Evolutionary conservation across 768 basidiomycete genomes (phyloP).

Genomic region (Exidia glandulosa): DNA sequence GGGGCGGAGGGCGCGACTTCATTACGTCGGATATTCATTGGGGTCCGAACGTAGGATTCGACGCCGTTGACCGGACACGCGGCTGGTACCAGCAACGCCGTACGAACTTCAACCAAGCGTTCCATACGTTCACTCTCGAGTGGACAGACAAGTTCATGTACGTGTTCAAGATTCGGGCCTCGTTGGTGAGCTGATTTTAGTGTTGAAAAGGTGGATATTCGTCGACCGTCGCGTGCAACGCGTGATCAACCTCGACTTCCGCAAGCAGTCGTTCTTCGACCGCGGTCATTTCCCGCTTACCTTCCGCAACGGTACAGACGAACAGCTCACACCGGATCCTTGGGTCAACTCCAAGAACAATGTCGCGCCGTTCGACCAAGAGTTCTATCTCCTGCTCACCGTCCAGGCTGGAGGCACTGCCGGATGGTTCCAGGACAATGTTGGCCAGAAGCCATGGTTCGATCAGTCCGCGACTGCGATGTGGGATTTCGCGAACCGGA

Average conservation of each 20-base stretch:
- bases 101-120: slow-evolving; percentile 51
- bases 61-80: slow-evolving; percentile 51
- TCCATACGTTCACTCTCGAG: slow-evolving; percentile 75
- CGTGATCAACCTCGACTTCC: slow-evolving; percentile 33
- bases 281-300: slow-evolving; percentile 40
- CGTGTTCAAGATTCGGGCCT: too few species aligned
- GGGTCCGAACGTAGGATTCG: slow-evolving; percentile 38
- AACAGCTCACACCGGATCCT: slow-evolving; percentile 55
- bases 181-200: slow-evolving; percentile 3
- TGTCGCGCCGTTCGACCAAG: slow-evolving; percentile 75
- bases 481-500: slow-evolving; percentile 53
- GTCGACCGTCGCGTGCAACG: slow-evolving; percentile 73
- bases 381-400: slow-evolving; percentile 74
- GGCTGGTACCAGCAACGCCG: slow-evolving; percentile 66
- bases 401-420: slow-evolving; percentile 74
- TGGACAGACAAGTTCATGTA: slow-evolving; percentile 77
- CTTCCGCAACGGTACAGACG: slow-evolving; percentile 46
- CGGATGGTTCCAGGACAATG: slow-evolving; percentile 84
- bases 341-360: slow-evolving; percentile 59
- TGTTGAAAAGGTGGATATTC: slow-evolving; percentile 39
- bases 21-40: slow-evolving; percentile 55
- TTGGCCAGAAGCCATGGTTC: slow-evolving; percentile 77
- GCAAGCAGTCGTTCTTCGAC: slow-evolving; percentile 39
- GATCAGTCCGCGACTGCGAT: slow-evolving; percentile 60
- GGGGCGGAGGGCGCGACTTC: slow-evolving; percentile 32